These are phyloP conservation scores for Cyberlindnera euphorbiiphila DNA, from an alignment of 805 yeast genomes.

Conservation along the genomic window DNA sequence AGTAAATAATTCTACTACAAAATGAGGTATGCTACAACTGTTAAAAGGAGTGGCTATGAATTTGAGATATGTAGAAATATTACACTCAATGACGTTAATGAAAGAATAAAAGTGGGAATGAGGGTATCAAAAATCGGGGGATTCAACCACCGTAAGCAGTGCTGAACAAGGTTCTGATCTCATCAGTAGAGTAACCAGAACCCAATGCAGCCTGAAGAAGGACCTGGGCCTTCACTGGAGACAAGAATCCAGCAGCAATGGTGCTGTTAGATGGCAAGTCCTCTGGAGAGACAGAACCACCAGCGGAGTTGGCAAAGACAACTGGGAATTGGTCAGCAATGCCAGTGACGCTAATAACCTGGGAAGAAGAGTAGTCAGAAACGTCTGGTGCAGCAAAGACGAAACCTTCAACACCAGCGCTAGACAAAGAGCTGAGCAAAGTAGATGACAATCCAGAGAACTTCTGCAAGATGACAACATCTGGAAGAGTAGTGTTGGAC, in stretches of 20 bases:
- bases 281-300: conserved; percentile 12
- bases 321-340: conserved; percentile 37
- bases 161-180: conserved; percentile 42
- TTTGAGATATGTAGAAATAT: not conserved
- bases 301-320: conserved; percentile 35
- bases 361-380: conserved; percentile 41
- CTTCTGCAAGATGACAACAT: conserved; percentile 40
- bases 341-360: conserved; percentile 26
- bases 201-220: conserved; percentile 46
- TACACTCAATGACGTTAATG: not conserved
- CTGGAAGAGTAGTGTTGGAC: conserved; percentile 22
- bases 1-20: too few relatives aligned
- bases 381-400: conserved; percentile 47
- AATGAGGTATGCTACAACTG: too few relatives aligned
- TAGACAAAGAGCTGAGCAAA: conserved; percentile 32
- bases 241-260: conserved; percentile 48
- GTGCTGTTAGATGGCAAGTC: conserved; percentile 21
- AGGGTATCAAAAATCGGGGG: not conserved
- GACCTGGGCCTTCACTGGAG: conserved; percentile 49
- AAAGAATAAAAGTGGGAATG: not conserved
- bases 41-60: too few relatives aligned
- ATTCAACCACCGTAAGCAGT: conserved; percentile 51
- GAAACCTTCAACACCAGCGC: conserved; percentile 38
- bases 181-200: conserved; percentile 34
- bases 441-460: conserved; percentile 42